Percentiles rank a stretch among this genome's conserved stretches.
These are phyloP conservation scores for Boletus eberwhitei DNA, from an alignment of 768 basidiomycete genomes.

Conservation along the genomic window DNA sequence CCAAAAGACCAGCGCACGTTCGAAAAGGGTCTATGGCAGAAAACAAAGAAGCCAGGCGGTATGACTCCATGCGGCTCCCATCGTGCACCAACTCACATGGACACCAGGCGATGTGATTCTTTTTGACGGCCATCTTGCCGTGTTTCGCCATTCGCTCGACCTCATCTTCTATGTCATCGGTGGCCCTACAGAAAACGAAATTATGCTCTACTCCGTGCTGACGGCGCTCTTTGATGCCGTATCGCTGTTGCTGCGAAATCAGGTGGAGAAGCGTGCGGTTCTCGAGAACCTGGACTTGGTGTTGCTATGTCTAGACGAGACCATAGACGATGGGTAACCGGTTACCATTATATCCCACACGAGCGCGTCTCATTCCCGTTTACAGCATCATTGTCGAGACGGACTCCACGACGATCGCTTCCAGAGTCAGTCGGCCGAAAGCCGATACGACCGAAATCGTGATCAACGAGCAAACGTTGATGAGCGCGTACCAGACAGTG, in stretches of 20 bases:
- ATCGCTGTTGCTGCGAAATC: constrained; percentile 80
- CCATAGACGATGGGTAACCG: constrained; percentile 93
- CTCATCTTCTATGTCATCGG: constrained; percentile 93
- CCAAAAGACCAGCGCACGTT: constrained; percentile 93
- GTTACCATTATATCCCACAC: not conserved
- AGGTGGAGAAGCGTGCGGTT: constrained; percentile 92
- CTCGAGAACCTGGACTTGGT: constrained; percentile 94
- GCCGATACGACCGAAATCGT: constrained; percentile 95
- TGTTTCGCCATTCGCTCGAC: constrained; percentile 94
- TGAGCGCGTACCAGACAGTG: constrained; percentile 90
- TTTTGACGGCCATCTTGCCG: constrained; percentile 84
- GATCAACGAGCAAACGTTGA: constrained; percentile 96
- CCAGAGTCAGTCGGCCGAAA: constrained; percentile 86
- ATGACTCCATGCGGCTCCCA: constrained; percentile 21
- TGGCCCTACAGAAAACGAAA: constrained; percentile 85
- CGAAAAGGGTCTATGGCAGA: constrained; percentile 93
- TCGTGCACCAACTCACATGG: not conserved
- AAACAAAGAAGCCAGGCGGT: constrained; percentile 95
- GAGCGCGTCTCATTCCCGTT: constrained; percentile 9
- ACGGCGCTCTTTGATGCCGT: constrained; percentile 83
- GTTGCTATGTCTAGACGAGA: constrained; percentile 91
- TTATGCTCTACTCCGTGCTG: constrained; percentile 89
- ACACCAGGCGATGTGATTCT: constrained; percentile 85
- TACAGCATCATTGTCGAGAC: constrained; percentile 93
- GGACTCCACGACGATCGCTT: constrained; percentile 92